phyloP scores from a whole-genome alignment of 441 rosid genomes.

The Eugenia klotzschiana region DNA sequence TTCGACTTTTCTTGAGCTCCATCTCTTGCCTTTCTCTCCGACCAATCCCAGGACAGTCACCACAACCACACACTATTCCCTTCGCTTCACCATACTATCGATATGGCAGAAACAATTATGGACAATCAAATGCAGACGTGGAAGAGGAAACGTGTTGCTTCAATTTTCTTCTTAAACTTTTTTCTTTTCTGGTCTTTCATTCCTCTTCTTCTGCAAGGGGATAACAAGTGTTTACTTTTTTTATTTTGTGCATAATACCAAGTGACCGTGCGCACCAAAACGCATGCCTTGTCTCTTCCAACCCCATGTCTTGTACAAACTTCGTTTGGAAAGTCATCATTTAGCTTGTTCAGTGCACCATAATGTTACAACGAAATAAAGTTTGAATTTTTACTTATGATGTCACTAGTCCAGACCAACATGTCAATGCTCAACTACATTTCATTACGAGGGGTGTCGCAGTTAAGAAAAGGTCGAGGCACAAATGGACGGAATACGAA shows the following conservation, averaged over 20 bases:
- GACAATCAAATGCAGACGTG: neutral
- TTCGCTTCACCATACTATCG: too few relatives aligned
- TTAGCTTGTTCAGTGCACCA: neutral
- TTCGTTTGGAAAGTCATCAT: neutral
- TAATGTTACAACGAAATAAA: neutral
- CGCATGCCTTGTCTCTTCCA: neutral
- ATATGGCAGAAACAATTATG: neutral
- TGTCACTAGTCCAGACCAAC: neutral
- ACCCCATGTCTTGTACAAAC: neutral
- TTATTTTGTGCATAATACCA: neutral
- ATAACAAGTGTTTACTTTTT: neutral
- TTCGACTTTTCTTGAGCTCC: too few relatives aligned
- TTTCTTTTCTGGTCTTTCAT: neutral
- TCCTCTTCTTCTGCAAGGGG: neutral
- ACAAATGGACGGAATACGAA: neutral
- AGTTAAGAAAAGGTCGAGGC: neutral
- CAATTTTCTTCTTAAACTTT: neutral
- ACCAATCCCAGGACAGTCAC: too few relatives aligned
- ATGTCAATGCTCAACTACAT: neutral
- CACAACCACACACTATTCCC: too few relatives aligned
- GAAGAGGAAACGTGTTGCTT: neutral
- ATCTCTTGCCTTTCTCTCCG: too few relatives aligned
- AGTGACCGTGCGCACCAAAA: neutral
- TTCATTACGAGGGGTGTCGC: neutral
- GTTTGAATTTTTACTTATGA: neutral